phyloP scores from a whole-genome alignment of 768 basidiomycete species.

The Cystofilobasidium capitatum region DNA sequence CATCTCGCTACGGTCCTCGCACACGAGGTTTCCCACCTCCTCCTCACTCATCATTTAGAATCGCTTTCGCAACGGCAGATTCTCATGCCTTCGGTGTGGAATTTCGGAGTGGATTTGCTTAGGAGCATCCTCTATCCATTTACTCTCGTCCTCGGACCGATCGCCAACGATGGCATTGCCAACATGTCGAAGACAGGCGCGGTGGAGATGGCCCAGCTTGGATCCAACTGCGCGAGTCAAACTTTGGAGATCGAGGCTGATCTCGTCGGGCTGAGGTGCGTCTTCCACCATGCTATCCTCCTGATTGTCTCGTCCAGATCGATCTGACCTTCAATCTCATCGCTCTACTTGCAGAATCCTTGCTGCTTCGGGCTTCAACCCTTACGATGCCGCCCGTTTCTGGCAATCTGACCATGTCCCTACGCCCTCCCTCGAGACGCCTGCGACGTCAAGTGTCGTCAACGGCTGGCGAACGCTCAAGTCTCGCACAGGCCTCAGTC shows the following conservation, averaged over 20 bases:
- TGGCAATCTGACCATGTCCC: slow-evolving; percentile 45
- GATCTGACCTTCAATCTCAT: not conserved
- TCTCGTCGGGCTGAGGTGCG: slow-evolving; percentile 68
- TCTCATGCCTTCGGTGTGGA: slow-evolving; percentile 67
- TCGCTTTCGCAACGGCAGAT: slow-evolving; percentile 73
- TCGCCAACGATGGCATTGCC: slow-evolving; percentile 86
- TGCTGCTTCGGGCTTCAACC: slow-evolving; percentile 83
- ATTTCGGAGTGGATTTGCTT: slow-evolving; percentile 66
- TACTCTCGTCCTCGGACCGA: slow-evolving; percentile 68
- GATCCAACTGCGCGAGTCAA: slow-evolving; percentile 58
- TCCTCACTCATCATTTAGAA: slow-evolving; percentile 84
- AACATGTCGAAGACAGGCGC: slow-evolving; percentile 67
- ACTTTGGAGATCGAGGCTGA: slow-evolving; percentile 89
- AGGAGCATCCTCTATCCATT: slow-evolving; percentile 74
- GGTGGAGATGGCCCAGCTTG: slow-evolving; percentile 34
- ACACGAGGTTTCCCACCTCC: slow-evolving; percentile 85
- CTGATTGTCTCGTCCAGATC: too few species aligned
- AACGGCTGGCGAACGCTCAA: not conserved
- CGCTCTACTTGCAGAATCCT: slow-evolving; percentile 54
- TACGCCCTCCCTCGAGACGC: not conserved
- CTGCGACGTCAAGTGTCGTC: not conserved
- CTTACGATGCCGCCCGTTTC: slow-evolving; percentile 66
- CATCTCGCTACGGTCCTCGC: slow-evolving; percentile 83
- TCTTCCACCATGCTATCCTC: too few species aligned
- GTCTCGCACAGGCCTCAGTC: slow-evolving; percentile 4